These are phyloP conservation scores for Leptographium radiaticola DNA, from an alignment of 2,329 filamentous ascomycete species.

Conservation along the genomic window DNA sequence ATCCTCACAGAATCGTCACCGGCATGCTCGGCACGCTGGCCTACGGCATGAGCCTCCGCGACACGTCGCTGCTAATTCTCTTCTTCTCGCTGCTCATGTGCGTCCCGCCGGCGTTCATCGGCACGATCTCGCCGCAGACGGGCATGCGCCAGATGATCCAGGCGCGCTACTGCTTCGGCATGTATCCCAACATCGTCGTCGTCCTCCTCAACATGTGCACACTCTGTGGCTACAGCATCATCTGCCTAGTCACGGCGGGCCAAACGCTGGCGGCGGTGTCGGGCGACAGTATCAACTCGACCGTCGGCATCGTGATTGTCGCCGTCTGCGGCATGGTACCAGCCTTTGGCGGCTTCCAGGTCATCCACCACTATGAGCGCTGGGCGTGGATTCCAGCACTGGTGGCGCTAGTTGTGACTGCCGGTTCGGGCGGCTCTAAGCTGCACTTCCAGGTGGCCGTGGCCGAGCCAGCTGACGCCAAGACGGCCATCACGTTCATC, in stretches of 20 bases:
- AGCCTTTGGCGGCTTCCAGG: slow-evolving; percentile 10
- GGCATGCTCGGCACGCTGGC: slow-evolving; percentile 50
- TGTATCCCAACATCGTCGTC: slow-evolving; percentile 30
- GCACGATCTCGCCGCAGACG: slow-evolving; percentile 45
- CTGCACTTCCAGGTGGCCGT: slow-evolving; percentile 14
- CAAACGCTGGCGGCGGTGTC: slow-evolving; percentile 43
- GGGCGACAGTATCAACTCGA: slow-evolving; percentile 31
- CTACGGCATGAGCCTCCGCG: slow-evolving; percentile 26
- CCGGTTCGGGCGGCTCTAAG: slow-evolving; percentile 8
- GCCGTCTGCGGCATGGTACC: slow-evolving; percentile 16
- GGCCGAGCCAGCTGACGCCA: slow-evolving; percentile 13
- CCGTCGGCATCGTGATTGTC: slow-evolving; percentile 45
- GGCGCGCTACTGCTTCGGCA: slow-evolving; percentile 47
- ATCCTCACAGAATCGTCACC: slow-evolving; percentile 33
- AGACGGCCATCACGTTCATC: slow-evolving; percentile 34
- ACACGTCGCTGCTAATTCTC: slow-evolving; percentile 44
- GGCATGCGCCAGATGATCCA: slow-evolving; percentile 55
- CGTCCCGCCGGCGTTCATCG: slow-evolving; percentile 40
- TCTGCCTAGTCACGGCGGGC: slow-evolving; percentile 48
- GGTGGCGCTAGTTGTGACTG: slow-evolving; percentile 9
- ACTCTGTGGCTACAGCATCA: slow-evolving; percentile 47
- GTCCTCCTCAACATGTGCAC: slow-evolving; percentile 51
- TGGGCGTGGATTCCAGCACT: slow-evolving; percentile 12
- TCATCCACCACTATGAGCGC: slow-evolving; percentile 12
- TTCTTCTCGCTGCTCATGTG: slow-evolving; percentile 48